phyloP scores from a whole-genome alignment of 257 asterid genomes.

The Penstemon newberryi region DNA sequence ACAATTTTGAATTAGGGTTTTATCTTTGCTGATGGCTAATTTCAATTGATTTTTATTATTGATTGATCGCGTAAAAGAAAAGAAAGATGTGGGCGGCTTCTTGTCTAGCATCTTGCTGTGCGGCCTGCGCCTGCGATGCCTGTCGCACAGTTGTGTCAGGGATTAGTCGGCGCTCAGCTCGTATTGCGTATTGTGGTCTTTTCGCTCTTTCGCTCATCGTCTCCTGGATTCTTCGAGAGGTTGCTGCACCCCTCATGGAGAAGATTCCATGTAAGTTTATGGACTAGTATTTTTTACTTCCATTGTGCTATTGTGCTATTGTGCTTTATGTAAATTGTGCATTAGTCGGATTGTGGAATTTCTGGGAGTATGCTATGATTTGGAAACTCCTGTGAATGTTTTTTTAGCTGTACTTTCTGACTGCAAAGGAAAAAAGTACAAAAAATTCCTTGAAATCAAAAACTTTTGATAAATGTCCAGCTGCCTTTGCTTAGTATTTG shows the following conservation, averaged over 20 bases:
- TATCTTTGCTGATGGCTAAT: background rate
- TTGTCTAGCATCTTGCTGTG: constrained; percentile 86
- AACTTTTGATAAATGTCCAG: background rate
- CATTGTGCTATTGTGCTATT: background rate
- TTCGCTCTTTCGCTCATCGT: constrained; percentile 74
- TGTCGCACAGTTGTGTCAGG: constrained; percentile 80
- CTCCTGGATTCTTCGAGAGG: constrained; percentile 87
- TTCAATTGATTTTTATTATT: no score
- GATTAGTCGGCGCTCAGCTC: constrained; percentile 81
- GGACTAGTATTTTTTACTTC: background rate
- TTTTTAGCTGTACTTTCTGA: no score
- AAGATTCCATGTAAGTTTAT: constrained; percentile 65
- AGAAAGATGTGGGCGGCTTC: constrained; percentile 89
- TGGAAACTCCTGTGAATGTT: background rate
- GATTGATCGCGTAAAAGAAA: constrained; percentile 19
- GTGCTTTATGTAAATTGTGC: background rate
- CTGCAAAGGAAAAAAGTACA: no score
- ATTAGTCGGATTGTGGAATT: background rate
- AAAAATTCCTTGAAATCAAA: background rate
- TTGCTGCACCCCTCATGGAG: constrained; percentile 89
- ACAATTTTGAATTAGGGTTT: constrained; percentile 4
- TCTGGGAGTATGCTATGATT: background rate
- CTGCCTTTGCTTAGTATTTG: no score
- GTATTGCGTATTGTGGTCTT: constrained; percentile 87
- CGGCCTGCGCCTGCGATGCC: constrained; percentile 79